Percentiles rank a stretch among this genome's conserved stretches.
Evolutionary conservation across 495 filamentous ascomycete genomes (phyloP).

Genomic region (Trichoderma asperelloides): DNA sequence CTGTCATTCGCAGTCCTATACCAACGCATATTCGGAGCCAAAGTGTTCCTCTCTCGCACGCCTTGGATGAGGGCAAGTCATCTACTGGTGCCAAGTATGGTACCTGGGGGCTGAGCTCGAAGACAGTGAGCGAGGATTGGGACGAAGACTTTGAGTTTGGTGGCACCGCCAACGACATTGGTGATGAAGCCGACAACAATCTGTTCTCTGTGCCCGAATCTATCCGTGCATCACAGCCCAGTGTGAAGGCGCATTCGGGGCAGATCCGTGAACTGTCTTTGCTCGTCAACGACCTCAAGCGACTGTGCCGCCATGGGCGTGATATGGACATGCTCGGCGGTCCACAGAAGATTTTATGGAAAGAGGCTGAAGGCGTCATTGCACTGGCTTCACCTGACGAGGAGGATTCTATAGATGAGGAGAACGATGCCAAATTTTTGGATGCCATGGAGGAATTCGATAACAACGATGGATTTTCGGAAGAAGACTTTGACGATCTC

Average conservation of each 20-base stretch:
- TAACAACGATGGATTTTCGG: conserved; percentile 48
- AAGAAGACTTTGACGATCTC: conserved; percentile 42
- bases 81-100: conserved; percentile 65
- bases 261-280: conserved; percentile 79
- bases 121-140: conserved; percentile 78
- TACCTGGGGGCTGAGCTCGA: conserved; percentile 78
- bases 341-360: conserved; percentile 57
- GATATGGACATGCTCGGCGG: conserved; percentile 58
- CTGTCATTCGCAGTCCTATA: conserved; percentile 65
- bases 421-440: conserved; percentile 19
- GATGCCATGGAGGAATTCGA: conserved; percentile 21
- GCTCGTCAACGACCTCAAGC: conserved; percentile 55
- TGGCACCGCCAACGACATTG: conserved; percentile 35
- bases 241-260: conserved; percentile 75
- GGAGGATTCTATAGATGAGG: conserved; percentile 37
- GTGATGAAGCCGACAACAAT: conserved; percentile 35
- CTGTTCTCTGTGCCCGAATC: conserved; percentile 60
- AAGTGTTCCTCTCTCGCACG: conserved; percentile 83
- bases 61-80: conserved; percentile 44
- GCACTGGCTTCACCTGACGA: conserved; percentile 77
- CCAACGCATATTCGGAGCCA: conserved; percentile 82
- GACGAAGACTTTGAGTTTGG: conserved; percentile 78
- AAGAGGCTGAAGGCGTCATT: conserved; percentile 82
- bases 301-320: conserved; percentile 67
- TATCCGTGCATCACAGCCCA: conserved; percentile 78